phyloP scores from a whole-genome alignment of 2,329 filamentous ascomycete species.

The Penicillium sp. region DNA sequence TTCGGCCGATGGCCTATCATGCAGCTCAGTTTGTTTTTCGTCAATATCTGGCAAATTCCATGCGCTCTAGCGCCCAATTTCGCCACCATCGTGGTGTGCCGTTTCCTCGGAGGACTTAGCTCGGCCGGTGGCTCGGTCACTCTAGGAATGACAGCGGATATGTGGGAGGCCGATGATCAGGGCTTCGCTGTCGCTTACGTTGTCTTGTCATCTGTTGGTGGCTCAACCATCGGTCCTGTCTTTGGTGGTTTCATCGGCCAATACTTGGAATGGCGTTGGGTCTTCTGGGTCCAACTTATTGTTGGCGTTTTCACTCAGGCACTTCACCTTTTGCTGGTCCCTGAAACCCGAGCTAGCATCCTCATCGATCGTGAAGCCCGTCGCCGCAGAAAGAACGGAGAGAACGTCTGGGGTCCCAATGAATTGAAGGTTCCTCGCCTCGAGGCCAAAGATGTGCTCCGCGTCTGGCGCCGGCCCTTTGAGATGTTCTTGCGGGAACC shows the following conservation, averaged over 20 bases:
- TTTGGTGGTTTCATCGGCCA: conserved; percentile 52
- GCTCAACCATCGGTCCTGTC: conserved; percentile 46
- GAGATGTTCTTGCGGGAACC: conserved; percentile 62
- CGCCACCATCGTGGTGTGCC: conserved; percentile 58
- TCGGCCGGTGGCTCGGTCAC: conserved; percentile 63
- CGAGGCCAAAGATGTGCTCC: conserved; percentile 52
- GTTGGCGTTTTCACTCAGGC: conserved; percentile 47
- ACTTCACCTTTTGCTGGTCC: conserved; percentile 43
- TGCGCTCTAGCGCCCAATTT: conserved; percentile 5
- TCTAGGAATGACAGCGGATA: conserved; percentile 60
- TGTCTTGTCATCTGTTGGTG: conserved; percentile 54
- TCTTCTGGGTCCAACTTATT: not conserved
- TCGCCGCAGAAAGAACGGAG: conserved; percentile 50
- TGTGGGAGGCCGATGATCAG: conserved; percentile 56
- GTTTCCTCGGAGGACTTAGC: conserved; percentile 59
- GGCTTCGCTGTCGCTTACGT: conserved; percentile 60
- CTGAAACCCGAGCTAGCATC: conserved; percentile 56
- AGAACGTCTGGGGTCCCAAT: conserved; percentile 63
- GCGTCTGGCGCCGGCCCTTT: conserved; percentile 58
- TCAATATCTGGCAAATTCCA: conserved; percentile 8
- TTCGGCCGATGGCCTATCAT: conserved; percentile 71
- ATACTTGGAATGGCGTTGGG: conserved; percentile 51
- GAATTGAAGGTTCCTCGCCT: conserved; percentile 61
- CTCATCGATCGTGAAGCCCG: conserved; percentile 58
- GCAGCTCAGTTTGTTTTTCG: conserved; percentile 48